These are phyloP conservation scores for Diaporthe citrichinensis DNA, from an alignment of 2,329 filamentous ascomycete genomes.

Conservation along the genomic window DNA sequence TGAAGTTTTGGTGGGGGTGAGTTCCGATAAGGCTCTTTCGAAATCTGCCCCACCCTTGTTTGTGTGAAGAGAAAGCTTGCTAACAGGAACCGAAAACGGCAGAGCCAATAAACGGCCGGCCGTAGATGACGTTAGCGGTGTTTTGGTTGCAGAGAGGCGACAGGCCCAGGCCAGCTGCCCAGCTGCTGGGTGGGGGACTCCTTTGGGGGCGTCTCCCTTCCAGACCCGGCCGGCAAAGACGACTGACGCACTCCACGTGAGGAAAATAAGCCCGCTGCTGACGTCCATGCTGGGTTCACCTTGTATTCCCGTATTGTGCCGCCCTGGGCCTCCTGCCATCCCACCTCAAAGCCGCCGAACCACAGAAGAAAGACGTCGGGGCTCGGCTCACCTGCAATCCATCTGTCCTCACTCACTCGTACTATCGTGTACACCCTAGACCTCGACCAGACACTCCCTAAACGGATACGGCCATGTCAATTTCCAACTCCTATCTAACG, in stretches of 20 bases:
- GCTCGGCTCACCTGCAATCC: constrained; percentile 15
- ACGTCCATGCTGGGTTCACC: background rate
- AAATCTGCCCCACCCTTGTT: constrained; percentile 21
- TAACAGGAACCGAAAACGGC: constrained; percentile 1
- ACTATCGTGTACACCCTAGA: background rate
- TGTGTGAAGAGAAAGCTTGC: constrained; percentile 5
- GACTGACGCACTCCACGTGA: constrained; percentile 12
- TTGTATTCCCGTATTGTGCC: background rate
- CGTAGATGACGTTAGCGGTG: background rate
- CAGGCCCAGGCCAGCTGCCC: background rate
- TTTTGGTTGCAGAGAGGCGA: background rate
- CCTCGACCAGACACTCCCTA: background rate
- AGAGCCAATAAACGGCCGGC: constrained; percentile 5
- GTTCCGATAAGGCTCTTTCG: constrained; percentile 29
- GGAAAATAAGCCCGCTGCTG: constrained; percentile 15
- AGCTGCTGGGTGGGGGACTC: background rate
- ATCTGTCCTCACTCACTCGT: background rate
- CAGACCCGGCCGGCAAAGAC: constrained; percentile 16
- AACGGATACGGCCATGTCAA: background rate
- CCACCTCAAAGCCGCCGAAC: constrained; percentile 9
- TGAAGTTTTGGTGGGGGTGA: constrained; percentile 23
- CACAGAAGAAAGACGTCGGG: constrained; percentile 12
- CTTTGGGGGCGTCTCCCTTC: background rate
- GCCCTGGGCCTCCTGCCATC: background rate
- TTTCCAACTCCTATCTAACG: constrained; percentile 14